These are phyloP conservation scores for Penicillium fuscoglaucum DNA, from an alignment of 2,329 filamentous ascomycete species.

Conservation along the genomic window DNA sequence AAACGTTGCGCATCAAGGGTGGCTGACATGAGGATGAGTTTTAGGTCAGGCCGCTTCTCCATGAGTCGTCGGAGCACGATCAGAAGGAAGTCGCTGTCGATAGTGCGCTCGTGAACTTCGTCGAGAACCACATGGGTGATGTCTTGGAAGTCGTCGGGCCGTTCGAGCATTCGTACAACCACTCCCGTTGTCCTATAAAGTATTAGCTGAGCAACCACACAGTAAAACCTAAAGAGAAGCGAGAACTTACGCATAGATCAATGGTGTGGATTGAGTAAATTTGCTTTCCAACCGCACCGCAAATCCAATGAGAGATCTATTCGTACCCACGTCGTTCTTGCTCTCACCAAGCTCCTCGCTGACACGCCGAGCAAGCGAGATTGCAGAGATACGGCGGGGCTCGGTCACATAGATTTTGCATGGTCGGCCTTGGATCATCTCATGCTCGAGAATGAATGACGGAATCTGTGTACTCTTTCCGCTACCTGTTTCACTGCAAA, in stretches of 20 bases:
- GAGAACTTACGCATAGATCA: slow-evolving; percentile 75
- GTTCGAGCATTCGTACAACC: slow-evolving; percentile 96
- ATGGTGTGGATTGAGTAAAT: slow-evolving; percentile 73
- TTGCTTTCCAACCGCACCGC: slow-evolving; percentile 92
- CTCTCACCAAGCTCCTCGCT: slow-evolving; percentile 92
- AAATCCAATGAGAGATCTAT: slow-evolving; percentile 84
- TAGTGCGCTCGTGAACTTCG: slow-evolving; percentile 93
- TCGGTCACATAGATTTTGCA: slow-evolving; percentile 97
- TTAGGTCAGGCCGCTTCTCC: slow-evolving; percentile 73
- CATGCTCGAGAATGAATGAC: slow-evolving; percentile 85
- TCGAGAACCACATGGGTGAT: slow-evolving; percentile 95
- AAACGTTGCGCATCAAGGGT: slow-evolving; percentile 92
- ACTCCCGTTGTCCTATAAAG: slow-evolving; percentile 66
- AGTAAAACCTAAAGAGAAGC: background rate
- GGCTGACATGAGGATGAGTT: slow-evolving; percentile 95
- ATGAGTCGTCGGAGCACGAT: slow-evolving; percentile 87
- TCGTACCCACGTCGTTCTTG: slow-evolving; percentile 76
- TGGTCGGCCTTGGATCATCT: slow-evolving; percentile 72
- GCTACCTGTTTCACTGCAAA: slow-evolving; percentile 95
- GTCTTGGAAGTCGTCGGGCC: slow-evolving; percentile 79
- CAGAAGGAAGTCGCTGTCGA: slow-evolving; percentile 93
- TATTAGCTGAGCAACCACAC: slow-evolving; percentile 3
- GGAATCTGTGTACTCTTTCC: slow-evolving; percentile 99
- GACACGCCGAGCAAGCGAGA: slow-evolving; percentile 87
- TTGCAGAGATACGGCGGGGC: slow-evolving; percentile 90